Evolutionary conservation across 2,329 filamentous ascomycete genomes (phyloP), one percentile per base, ranked within the genome.

Genomic region (Dothistroma septosporum): DNA sequence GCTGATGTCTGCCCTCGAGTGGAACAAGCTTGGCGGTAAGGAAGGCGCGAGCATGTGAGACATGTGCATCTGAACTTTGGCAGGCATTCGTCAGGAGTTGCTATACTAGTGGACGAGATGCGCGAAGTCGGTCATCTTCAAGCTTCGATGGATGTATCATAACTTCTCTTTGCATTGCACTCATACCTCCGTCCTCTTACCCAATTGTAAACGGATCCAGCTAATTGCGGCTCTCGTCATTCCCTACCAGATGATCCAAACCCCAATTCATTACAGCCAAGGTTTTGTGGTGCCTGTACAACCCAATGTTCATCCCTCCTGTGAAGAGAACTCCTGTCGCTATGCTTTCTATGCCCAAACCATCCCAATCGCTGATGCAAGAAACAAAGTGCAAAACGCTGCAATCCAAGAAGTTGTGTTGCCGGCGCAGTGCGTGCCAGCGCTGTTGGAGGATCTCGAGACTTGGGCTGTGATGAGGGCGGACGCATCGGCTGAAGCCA

Each of bases 391-490:
- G 56, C 50, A 61, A 49, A 49, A 57, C 47, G 55, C 56, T 33
- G 53, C 53, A 55, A 55, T 21, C 62, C 57, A 60, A 8, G 58
- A 19, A n/a, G 35, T 10, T 10, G 41, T 16, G 21, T 35, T 32
- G 10, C 48, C 24, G 11, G 50, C 50, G 7, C 10, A 12, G 31
- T 53, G 50, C 11, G 28, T 31, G 52, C 48, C 11, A 14, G 9
- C 31, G 35, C 32, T 41, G 44, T 55, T 48, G 31, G 53, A 47
- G 21, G 50, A 41, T 28, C 22, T 61, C 31, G 32, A 58, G 48
- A 62, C 56, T 14, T 61, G 59, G 22, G 53, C 60, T 11, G 64
- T 66, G n/a, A 64, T 60, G 52, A 66, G 62, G 12, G 46, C 55
- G 5, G 55, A 58, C 7, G 61, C 24, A n/a, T 63, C 58, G 28